Conservation (phyloP, 805 yeast genomes). For the Spathaspora boniae region DNA sequence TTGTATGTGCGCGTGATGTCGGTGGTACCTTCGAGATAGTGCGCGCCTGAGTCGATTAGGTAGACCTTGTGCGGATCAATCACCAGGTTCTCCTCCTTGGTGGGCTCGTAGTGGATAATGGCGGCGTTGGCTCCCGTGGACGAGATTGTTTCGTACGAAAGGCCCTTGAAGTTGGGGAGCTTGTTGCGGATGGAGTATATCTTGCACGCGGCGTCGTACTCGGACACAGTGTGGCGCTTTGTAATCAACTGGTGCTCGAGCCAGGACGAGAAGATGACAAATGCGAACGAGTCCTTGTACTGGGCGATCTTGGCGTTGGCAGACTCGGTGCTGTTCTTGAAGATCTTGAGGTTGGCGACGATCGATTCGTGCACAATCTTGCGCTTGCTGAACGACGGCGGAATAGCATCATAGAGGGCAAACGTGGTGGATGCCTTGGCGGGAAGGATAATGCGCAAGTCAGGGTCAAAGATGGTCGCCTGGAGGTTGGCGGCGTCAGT, state of each 20-base stretch:
- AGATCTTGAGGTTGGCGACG: constrained; percentile 56
- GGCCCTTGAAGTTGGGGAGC: constrained; percentile 55
- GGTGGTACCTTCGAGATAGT: constrained; percentile 90
- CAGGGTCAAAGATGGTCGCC: constrained; percentile 14
- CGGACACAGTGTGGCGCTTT: constrained; percentile 45
- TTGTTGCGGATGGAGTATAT: constrained; percentile 53
- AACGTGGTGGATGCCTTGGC: constrained; percentile 25
- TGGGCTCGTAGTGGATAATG: constrained; percentile 72
- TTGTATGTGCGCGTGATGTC: constrained; percentile 90
- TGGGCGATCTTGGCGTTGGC: constrained; percentile 74
- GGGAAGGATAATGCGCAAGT: constrained; percentile 29
- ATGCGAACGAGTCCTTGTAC: constrained; percentile 75
- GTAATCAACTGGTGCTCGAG: constrained; percentile 53
- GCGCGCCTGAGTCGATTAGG: constrained; percentile 88
- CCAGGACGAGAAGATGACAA: constrained; percentile 79
- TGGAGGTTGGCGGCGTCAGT: constrained; percentile 39
- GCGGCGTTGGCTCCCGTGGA: constrained; percentile 76
- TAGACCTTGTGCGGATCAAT: constrained; percentile 69
- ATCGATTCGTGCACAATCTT: constrained; percentile 26
- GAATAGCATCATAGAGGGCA: constrained; percentile 30
- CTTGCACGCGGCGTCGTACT: constrained; percentile 62
- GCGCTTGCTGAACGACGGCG: constrained; percentile 24
- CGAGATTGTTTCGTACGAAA: constrained; percentile 74
- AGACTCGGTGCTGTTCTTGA: constrained; percentile 72
- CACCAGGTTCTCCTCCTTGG: constrained; percentile 50